Base-by-base conservation (phyloP, 2,329 filamentous ascomycete species). In the Aspergillus intermedius region DNA sequence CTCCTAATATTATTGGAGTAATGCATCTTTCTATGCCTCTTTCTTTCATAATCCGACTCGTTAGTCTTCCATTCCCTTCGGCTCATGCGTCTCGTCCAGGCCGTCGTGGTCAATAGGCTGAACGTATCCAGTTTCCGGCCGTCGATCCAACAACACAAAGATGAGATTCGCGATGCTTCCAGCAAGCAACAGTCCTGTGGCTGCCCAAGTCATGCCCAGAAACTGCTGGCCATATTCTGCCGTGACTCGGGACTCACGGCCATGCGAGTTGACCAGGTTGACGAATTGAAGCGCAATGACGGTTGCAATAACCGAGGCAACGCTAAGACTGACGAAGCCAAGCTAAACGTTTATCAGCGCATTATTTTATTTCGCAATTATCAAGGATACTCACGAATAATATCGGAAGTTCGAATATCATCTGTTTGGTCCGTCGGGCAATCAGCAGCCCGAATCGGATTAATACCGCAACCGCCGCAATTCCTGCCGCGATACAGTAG, bases 231-330 rank as follows among this genome's bases (percentile, higher is more conserved):
- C 81, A 49, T 70, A 73, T 19, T 69, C 62, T 42, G 76, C 78
- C 15, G 68, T 64, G 8, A 82, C 63, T 0, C 77, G 75, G 22
- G 79, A 69, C 0, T 69, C 61, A 13, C 73, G 64, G 4, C 78
- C 78, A 47, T 79, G 72, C 23, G 76, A 61, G 52, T 81, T 82
- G 52, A 84, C 73, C 0, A 77, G 58, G 15, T 75, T 57, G 2
- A 72, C 65, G 3, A 74, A 78, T 62, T 82, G 79, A 47, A 76
- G 72, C 9, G 76, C 74, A 4, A 83, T 65, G 15, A 86, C 84
- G 0, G 80, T 86, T 22, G 83, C 80, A 21, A 91, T 84, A 57
- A 88, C 88, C 17, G 86, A 91, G 43, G 86, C 83, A 46, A 84
- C 82, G 3, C 86, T 86, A 58, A 86, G 77, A 10, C 82, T 69